Evolutionary conservation across 306 rosid species (phyloP).

Genomic region (Quercus variabilis): DNA sequence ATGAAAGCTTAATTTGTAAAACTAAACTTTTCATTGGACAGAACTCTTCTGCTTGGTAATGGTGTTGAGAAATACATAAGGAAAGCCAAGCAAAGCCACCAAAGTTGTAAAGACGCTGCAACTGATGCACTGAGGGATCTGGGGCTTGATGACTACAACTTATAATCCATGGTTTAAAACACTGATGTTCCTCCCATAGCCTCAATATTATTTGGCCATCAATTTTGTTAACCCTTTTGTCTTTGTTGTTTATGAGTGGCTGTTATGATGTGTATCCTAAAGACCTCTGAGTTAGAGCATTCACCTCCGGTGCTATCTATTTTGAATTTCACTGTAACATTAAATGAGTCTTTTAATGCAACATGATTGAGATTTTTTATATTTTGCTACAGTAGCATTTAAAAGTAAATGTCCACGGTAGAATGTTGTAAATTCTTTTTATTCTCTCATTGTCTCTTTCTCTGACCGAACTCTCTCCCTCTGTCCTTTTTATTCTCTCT

Average conservation of each 20-base stretch:
- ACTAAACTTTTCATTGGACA: slow-evolving; percentile 29
- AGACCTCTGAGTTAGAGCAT: not conserved
- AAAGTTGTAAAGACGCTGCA: slow-evolving; percentile 78
- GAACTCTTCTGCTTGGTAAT: slow-evolving; percentile 61
- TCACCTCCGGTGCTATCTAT: no score
- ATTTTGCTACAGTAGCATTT: no score
- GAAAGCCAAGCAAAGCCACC: slow-evolving; percentile 75
- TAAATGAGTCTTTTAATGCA: no score
- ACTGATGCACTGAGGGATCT: slow-evolving; percentile 88
- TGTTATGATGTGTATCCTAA: not conserved
- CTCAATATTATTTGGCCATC: not conserved
- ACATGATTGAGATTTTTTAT: no score
- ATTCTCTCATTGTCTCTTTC: no score
- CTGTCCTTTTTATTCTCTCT: no score
- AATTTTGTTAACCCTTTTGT: not conserved
- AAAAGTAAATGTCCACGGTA: no score
- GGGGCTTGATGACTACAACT: slow-evolving; percentile 74
- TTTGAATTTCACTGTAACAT: no score
- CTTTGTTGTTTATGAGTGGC: not conserved
- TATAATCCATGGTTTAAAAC: slow-evolving; percentile 26
- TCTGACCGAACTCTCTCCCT: no score
- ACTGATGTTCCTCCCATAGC: not conserved
- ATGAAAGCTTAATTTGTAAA: not conserved
- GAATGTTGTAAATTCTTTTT: no score
- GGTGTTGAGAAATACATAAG: slow-evolving; percentile 77